Evolutionary conservation across 2,329 filamentous ascomycete genomes (phyloP), one percentile per base, ranked within the genome.

Genomic region (Epichloe gansuensis): DNA sequence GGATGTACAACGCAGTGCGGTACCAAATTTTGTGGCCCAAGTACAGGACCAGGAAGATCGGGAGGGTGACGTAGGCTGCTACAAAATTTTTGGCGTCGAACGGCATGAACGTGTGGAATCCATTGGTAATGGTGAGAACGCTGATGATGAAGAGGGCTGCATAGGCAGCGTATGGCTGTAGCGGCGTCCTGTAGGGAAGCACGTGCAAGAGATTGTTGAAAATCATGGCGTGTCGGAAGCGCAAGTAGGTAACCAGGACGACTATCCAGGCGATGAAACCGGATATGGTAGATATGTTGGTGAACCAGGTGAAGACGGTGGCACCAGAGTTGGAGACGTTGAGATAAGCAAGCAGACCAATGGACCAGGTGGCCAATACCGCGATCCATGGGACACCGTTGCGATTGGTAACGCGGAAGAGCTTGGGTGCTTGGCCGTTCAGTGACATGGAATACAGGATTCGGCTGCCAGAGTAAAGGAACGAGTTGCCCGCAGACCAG

Each of bases 101-200:
- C 31, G 81, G 78, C 64, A 84, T 85, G 64, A 91, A 91, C 13
- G 85, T 78, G 38, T 82, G 77, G 67, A 90, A 91, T 1, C 86
- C 87, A 60, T 88, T 88, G 59, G 87, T 83, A 3, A 91, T 67
- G 1, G 76, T 79, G n/a, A 91, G 72, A 28, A 88, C 67, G 3
- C 66, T 63, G 51, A 88, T 76, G 25, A 81, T 62, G 15, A 76
- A 63, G 1, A 88, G 74, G 9, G 76, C 74, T 51, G 77, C 67
- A 61, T 75, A 88, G 0, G 84, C 77, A 2, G 80, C 80, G 61
- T 83, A 89, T 0, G 86, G 80, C 63, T 82, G 78, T 12, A 74
- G 63, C 0, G 69, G 67, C 0, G 77, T 77, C 49, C 61, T 68
- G 70, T 75, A 82, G 0, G 80, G 79, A 4, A 80, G 67, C 2